A percentile compares a stretch with the other conserved stretches of the same genome.
phyloP scores from a whole-genome alignment of 139 green algal genomes.

The Chlorella sp. region DNA sequence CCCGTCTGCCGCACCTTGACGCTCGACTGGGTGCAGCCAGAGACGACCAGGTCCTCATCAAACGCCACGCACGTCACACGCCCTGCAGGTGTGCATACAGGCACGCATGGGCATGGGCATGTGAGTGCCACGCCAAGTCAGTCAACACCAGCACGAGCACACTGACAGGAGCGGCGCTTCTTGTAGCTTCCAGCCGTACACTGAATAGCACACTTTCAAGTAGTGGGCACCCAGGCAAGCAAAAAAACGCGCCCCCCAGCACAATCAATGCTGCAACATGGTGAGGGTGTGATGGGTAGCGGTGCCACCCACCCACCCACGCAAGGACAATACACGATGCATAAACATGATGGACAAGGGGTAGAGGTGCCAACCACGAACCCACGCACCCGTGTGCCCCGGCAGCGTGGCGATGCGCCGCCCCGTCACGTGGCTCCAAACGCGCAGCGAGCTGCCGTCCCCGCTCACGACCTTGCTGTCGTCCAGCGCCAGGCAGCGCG shows the following conservation, averaged over 20 bases:
- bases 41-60: conserved; percentile 35
- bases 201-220: too few species aligned
- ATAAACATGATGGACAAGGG: too few species aligned
- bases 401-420: conserved; percentile 37
- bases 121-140: neutral
- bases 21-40: conserved; percentile 19
- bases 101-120: neutral
- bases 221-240: too few species aligned
- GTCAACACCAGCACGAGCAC: neutral
- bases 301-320: neutral
- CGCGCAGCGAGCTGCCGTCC: conserved; percentile 26
- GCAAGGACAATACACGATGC: neutral
- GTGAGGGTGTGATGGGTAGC: too few species aligned
- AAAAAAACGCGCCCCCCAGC: too few species aligned
- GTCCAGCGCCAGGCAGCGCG: conserved; percentile 34
- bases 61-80: conserved; percentile 32
- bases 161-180: too few species aligned
- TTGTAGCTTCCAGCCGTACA: too few species aligned
- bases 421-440: conserved; percentile 41
- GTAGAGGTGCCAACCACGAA: neutral
- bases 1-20: conserved; percentile 2
- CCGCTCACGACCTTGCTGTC: conserved; percentile 36
- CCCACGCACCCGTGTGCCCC: conserved; percentile 10
- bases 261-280: too few species aligned
- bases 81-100: too few species aligned